Percentiles rank a stretch among this genome's conserved stretches.
These are phyloP conservation scores for Cryptococcus sp. DNA, from an alignment of 1,284 basidiomycete species.

Conservation along the genomic window DNA sequence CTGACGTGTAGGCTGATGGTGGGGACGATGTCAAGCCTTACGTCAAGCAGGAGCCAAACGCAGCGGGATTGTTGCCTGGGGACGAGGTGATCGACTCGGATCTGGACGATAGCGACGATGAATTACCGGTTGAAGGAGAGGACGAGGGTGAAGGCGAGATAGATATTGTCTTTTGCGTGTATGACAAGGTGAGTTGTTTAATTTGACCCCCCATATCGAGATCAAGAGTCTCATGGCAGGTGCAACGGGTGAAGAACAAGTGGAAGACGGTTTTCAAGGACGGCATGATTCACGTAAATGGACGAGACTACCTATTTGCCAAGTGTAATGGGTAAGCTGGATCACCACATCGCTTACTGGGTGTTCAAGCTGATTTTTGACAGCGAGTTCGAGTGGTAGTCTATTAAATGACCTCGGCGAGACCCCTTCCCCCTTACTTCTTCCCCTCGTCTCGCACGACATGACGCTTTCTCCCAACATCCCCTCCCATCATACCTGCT, in stretches of 20 bases:
- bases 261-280: conserved; percentile 99
- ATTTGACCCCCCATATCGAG: background rate
- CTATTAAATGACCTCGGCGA: background rate
- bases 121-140: conserved; percentile 54
- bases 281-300: conserved; percentile 95
- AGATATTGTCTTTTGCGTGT: conserved; percentile 96
- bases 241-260: conserved; percentile 97
- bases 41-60: conserved; percentile 44
- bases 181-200: conserved; percentile 73
- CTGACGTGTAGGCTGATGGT: background rate
- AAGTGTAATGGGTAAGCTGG: conserved; percentile 64
- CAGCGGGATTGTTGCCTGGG: conserved; percentile 47
- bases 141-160: conserved; percentile 52
- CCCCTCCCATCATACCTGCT: no score
- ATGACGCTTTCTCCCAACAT: no score
- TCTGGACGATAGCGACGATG: conserved; percentile 78
- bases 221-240: conserved; percentile 52
- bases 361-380: background rate
- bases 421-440: background rate
- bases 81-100: conserved; percentile 92
- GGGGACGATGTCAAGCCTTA: conserved; percentile 17
- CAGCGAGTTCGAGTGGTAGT: conserved; percentile 16
- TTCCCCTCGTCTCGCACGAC: background rate
- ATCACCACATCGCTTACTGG: no score
- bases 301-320: conserved; percentile 93